Conservation (phyloP, 2,329 filamentous ascomycete genomes). For the Monosporascus sp. region DNA sequence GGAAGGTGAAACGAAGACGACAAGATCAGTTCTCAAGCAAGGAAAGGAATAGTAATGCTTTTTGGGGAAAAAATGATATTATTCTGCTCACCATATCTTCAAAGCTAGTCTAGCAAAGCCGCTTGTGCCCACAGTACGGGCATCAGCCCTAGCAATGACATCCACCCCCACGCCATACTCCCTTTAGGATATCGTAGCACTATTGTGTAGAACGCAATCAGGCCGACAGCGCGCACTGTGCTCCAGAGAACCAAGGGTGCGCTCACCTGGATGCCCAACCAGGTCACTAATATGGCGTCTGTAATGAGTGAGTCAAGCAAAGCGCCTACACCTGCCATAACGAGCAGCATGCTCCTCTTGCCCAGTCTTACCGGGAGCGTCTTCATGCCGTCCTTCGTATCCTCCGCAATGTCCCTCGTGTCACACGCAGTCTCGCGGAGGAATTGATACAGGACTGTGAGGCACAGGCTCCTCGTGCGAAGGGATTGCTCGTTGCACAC, state of each 20-base stretch:
- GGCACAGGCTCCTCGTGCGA: constrained; percentile 5
- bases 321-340: not conserved
- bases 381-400: constrained; percentile 3
- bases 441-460: constrained; percentile 8
- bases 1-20: too few relatives aligned
- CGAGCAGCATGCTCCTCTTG: not conserved
- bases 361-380: constrained; percentile 4
- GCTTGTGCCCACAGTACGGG: not conserved
- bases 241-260: not conserved
- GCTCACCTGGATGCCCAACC: not conserved
- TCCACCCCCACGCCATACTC: not conserved
- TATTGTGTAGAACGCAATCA: not conserved
- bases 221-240: not conserved
- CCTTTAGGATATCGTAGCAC: not conserved
- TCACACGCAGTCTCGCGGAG: constrained; percentile 9
- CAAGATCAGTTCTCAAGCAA: too few relatives aligned
- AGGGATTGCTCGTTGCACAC: constrained; percentile 1
- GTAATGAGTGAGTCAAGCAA: not conserved
- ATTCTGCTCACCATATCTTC: constrained; percentile 12
- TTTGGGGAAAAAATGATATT: not conserved
- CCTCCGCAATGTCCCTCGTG: constrained; percentile 6
- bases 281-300: not conserved
- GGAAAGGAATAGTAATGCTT: not conserved
- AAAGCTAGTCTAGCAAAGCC: constrained; percentile 2
- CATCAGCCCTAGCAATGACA: not conserved